A percentile compares a stretch with the other conserved stretches of the same genome.
Evolutionary conservation across 306 rosid genomes (phyloP).

Genomic region (Luffa aegyptiaca): DNA sequence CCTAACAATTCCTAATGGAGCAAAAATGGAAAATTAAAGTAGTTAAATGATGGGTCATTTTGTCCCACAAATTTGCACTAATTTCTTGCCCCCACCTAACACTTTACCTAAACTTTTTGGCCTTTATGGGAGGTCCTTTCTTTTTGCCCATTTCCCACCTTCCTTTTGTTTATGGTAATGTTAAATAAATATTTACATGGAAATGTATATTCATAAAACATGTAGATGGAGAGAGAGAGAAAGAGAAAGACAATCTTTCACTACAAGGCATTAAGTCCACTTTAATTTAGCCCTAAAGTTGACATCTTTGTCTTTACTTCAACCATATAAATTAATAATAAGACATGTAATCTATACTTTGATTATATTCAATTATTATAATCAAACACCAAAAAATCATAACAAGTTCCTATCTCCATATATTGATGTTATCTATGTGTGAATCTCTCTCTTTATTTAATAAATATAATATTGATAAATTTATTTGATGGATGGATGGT

Average conservation of each 20-base stretch:
- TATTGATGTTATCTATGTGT: neutral
- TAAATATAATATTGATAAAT: too few species aligned
- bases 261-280: neutral
- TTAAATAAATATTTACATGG: neutral
- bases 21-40: neutral
- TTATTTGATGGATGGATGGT: neutral
- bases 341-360: neutral
- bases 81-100: slow-evolving; percentile 25
- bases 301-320: neutral
- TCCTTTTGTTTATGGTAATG: neutral
- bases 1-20: neutral
- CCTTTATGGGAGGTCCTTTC: slow-evolving; percentile 18
- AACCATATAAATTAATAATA: neutral
- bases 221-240: neutral
- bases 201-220: neutral
- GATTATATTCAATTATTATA: slow-evolving; percentile 1
- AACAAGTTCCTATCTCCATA: neutral
- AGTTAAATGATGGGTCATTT: slow-evolving; percentile 16
- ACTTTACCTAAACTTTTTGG: slow-evolving; percentile 44
- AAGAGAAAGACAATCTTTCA: neutral
- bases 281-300: neutral
- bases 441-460: neutral
- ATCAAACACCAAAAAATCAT: neutral
- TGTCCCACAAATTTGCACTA: slow-evolving; percentile 23
- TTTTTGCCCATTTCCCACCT: neutral